phyloP scores from a whole-genome alignment of 2,329 filamentous ascomycete genomes.

The Cordyceps cateniannulata region DNA sequence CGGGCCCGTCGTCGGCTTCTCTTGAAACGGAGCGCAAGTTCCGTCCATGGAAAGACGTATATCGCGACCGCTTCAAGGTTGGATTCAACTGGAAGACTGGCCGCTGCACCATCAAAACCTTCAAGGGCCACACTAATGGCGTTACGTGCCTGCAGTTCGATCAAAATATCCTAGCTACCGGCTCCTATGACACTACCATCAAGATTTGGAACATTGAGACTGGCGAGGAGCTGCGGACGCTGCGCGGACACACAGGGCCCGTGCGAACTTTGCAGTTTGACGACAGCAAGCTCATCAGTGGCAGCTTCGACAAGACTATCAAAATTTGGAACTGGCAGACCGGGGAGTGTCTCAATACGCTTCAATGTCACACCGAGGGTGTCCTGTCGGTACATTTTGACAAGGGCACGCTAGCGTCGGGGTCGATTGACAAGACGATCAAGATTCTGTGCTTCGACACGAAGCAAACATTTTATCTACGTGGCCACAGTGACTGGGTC shows the following conservation, averaged over 20 bases:
- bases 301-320: conserved; percentile 79
- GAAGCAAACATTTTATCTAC: conserved; percentile 70
- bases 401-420: conserved; percentile 75
- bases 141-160: conserved; percentile 54
- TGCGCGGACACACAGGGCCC: conserved; percentile 74
- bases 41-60: conserved; percentile 90
- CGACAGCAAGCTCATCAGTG: conserved; percentile 83
- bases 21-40: conserved; percentile 41
- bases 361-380: conserved; percentile 71
- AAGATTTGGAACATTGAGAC: conserved; percentile 96
- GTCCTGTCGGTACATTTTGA: conserved; percentile 88
- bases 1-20: conserved; percentile 25
- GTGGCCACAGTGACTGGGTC: conserved; percentile 89
- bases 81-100: conserved; percentile 98
- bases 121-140: conserved; percentile 82
- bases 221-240: conserved; percentile 76
- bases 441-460: conserved; percentile 90
- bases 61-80: conserved; percentile 90
- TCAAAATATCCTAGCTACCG: conserved; percentile 85
- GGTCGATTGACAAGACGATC: conserved; percentile 82
- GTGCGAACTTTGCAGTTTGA: conserved; percentile 91
- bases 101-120: conserved; percentile 74
- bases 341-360: conserved; percentile 75
- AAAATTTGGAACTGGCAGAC: conserved; percentile 97
- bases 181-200: conserved; percentile 90